A percentile compares a stretch with the other conserved stretches of the same genome.
These are phyloP conservation scores for Nasturtium officinale DNA, from an alignment of 345 rosid genomes.

Conservation along the genomic window DNA sequence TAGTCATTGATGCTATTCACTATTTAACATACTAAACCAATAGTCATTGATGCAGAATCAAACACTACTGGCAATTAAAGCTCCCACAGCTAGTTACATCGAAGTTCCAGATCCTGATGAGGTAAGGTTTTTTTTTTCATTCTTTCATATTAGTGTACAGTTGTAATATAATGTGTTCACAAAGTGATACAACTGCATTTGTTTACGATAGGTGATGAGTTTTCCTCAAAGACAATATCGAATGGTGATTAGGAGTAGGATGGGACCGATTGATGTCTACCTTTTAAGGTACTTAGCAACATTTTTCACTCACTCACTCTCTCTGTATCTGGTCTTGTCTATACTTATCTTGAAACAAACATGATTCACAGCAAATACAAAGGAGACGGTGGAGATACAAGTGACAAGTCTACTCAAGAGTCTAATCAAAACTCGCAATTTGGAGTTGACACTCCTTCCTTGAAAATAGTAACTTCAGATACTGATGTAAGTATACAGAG, in stretches of 20 bases:
- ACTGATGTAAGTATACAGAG: slow-evolving; percentile 52
- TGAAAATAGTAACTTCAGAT: slow-evolving; percentile 60
- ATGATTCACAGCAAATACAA: slow-evolving; percentile 55
- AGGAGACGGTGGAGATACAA: slow-evolving; percentile 45
- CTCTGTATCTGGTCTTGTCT: not conserved
- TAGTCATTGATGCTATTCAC: slow-evolving; percentile 28
- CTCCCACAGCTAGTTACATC: slow-evolving; percentile 69
- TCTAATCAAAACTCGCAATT: slow-evolving; percentile 26
- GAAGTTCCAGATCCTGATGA: slow-evolving; percentile 83
- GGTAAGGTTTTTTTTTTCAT: slow-evolving; percentile 37
- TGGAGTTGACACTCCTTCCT: slow-evolving; percentile 49
- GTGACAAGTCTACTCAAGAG: slow-evolving; percentile 25
- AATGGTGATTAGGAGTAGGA: slow-evolving; percentile 67
- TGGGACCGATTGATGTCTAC: slow-evolving; percentile 67
- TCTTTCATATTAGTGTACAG: not conserved
- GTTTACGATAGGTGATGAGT: slow-evolving; percentile 50
- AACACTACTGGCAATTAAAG: slow-evolving; percentile 65
- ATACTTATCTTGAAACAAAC: slow-evolving; percentile 14
- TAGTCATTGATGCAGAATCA: slow-evolving; percentile 51
- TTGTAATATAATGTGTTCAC: slow-evolving; percentile 10
- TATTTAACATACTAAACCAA: slow-evolving; percentile 9
- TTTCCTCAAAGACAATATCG: slow-evolving; percentile 59
- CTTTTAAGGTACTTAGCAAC: slow-evolving; percentile 56
- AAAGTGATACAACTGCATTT: slow-evolving; percentile 14
- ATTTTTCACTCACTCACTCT: not conserved